Base-by-base conservation (phyloP, 257 asterid species). In the Salvia rosmarinus region DNA sequence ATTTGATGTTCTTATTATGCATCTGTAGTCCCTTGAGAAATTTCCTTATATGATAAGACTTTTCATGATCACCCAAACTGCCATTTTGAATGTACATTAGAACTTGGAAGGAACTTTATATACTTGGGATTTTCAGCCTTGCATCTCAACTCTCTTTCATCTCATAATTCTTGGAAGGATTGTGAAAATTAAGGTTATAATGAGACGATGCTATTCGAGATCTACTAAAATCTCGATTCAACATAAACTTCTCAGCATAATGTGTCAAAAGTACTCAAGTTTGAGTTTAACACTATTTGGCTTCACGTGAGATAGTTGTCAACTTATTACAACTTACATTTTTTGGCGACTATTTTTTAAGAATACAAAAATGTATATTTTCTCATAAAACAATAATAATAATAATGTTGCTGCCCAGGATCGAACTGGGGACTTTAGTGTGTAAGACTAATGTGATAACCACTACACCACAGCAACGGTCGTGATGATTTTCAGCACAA, bases 401-500 rank as follows among this genome's bases (percentile, higher is more conserved):
- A 12, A 4, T 0, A 10, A 0, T 74, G 71, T 77, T 85, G 83
- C 87, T 84, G 88, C 89, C 92, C 91, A 84, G 92, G 90, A 79
- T 90, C 91, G 95, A 88, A 88, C 95, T 85, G 87, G 91, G 71
- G 95, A 85, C 93, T 86, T 76, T 75, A 79, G 90, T 74, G 90
- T 90, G 96, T 69, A 79, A 79, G 70, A 67, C 84, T 57, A 67
- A 79, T 80, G 79, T 77, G 84, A 79, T 79, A 79, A 77, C 87
- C 84, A 79, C 87, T 79, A 74, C 87, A 76, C 87, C 82, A 82
- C 84, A 79, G 80, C 75, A 69, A 82, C 82, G 4, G 0, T 4
- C 11, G 9, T 12, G 11, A 6, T 16, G 0, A n/a, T 1, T 0
- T 47, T 16, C n/a, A 20, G 10, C 0, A 37, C 7, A 35, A 9